Base-by-base conservation (phyloP, 371 early-diverging fungal genomes). In the Apophysomyces sp. region DNA sequence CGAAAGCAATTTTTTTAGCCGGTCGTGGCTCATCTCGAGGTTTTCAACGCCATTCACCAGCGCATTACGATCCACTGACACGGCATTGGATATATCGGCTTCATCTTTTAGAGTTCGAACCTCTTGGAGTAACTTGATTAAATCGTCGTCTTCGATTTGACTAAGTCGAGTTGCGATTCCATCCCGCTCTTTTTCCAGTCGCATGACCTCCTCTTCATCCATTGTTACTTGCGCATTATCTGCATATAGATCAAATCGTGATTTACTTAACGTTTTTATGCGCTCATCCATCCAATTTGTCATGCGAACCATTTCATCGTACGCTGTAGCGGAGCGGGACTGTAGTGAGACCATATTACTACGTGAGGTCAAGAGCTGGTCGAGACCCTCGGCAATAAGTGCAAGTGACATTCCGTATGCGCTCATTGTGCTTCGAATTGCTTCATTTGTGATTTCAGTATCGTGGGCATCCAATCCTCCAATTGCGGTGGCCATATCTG, bases 111-210 rank as follows among this genome's bases (percentile, higher is more conserved):
- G 52, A 29, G 40, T 36, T 8, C 63, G 72, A 13, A 77, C 74
- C 29, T 60, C 60, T 21, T 75, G 66, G 21, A 69, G 57, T 3
- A 77, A 36, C 13, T 66, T 67, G 8, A 69, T 16, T 3, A 81
- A 18, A 28, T 78, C 82, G 5, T 78, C 79, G 15, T 72, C 63
- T 65, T 77, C 79, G 34, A 78, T 61, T 30, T 72, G 72, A 21
- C 62, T 32, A 18, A 81, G 54, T 9, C 74, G 64, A 13, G 60
- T 44, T 1, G 66, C 68, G 27, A 73, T 75, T 9, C 62, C 56
- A 29, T 78, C 82, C 3, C 77, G 66, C 49, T 81, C 82, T 41
- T 81, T 81, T 66, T 81, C 82, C 11, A 81, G 41, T 4, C 73
- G 72, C 12, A 60, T 39, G 6, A 78, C 44, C 18, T 72, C 68